Conservation (phyloP, 345 rosid genomes). For the Heritiera littoralis region DNA sequence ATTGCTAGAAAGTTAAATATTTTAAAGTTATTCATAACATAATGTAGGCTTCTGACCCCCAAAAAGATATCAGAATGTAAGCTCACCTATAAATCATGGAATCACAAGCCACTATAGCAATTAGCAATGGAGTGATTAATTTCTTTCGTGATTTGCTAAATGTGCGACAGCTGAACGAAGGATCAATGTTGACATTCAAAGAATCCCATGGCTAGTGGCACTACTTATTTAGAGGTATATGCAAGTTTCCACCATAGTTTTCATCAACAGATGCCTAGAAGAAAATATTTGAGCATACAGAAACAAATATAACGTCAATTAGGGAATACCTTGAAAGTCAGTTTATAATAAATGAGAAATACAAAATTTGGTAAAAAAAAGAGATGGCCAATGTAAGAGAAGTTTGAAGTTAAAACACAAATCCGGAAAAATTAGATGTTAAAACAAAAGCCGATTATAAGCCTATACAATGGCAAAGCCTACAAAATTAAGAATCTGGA, state of each 20-base stretch:
- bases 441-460: background rate
- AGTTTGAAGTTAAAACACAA: too few species aligned
- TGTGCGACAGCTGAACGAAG: constrained; percentile 3
- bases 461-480: background rate
- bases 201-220: constrained; percentile 1
- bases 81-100: background rate
- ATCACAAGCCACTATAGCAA: background rate
- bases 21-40: background rate
- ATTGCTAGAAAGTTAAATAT: background rate
- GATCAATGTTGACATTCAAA: constrained; percentile 6
- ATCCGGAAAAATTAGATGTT: background rate
- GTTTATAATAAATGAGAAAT: background rate
- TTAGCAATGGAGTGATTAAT: background rate
- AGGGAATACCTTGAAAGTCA: constrained; percentile 7
- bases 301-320: constrained; percentile 20
- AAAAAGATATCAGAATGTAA: background rate
- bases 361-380: constrained; percentile 1
- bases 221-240: constrained; percentile 29
- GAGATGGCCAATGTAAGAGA: background rate
- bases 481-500: background rate
- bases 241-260: constrained; percentile 73
- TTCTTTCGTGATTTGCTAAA: background rate
- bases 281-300: constrained; percentile 1
- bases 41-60: background rate
- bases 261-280: constrained; percentile 63